phyloP scores from a whole-genome alignment of 306 rosid genomes.

The Casuarina cunninghamiana region DNA sequence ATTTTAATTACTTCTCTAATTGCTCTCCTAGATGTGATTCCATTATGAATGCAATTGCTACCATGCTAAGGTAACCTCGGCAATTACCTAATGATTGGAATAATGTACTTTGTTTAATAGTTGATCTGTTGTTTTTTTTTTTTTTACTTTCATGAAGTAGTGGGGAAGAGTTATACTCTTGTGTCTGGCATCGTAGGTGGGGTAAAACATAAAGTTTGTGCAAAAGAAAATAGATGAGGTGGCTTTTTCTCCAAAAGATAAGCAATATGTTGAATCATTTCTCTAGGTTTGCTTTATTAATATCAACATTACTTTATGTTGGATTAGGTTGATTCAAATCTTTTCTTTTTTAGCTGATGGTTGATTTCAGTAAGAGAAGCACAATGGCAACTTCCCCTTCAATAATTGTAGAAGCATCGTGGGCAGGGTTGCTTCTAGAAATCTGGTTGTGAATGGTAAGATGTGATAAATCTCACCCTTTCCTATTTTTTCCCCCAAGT shows the following conservation, averaged over 20 bases:
- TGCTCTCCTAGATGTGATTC: neutral
- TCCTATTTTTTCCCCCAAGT: neutral
- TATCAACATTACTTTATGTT: neutral
- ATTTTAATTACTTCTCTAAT: neutral
- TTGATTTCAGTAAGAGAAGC: conserved; percentile 65
- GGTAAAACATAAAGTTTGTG: conserved; percentile 68
- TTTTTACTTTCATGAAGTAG: neutral
- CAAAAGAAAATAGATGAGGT: conserved; percentile 76
- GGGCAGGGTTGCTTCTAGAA: conserved; percentile 71
- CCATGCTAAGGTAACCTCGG: neutral
- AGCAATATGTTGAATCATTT: conserved; percentile 66
- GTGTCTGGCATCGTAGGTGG: conserved; percentile 55
- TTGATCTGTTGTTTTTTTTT: neutral
- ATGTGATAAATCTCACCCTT: conserved; percentile 39
- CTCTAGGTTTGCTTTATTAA: conserved; percentile 63
- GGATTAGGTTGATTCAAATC: neutral
- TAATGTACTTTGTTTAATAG: neutral
- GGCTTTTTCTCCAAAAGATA: conserved; percentile 83
- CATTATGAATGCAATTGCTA: neutral
- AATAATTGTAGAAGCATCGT: conserved; percentile 73
- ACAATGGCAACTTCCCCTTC: conserved; percentile 51
- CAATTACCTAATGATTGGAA: conserved; percentile 3
- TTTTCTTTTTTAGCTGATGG: neutral
- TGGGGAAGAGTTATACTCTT: neutral
- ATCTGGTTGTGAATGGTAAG: conserved; percentile 49